A percentile compares a stretch with the other conserved stretches of the same genome.
phyloP scores from a whole-genome alignment of 306 rosid genomes.

The Ormosia semicastrata region DNA sequence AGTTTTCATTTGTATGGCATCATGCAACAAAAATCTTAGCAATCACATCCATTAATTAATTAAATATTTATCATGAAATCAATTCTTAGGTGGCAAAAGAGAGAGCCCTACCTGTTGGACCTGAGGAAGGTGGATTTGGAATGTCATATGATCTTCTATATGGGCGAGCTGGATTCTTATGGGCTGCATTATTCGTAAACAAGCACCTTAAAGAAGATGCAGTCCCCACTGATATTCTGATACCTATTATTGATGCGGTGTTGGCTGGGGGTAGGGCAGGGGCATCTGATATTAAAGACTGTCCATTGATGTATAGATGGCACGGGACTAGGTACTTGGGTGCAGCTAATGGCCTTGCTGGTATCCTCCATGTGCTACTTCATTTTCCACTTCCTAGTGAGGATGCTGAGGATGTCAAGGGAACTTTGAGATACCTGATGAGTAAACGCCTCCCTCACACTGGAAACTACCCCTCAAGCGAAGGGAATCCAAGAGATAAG shows the following conservation, averaged over 20 bases:
- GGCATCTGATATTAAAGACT: conserved; percentile 65
- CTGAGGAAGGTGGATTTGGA: conserved; percentile 97
- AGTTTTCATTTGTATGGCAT: not conserved
- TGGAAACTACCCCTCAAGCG: conserved; percentile 93
- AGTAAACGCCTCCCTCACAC: conserved; percentile 78
- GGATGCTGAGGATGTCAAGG: conserved; percentile 77
- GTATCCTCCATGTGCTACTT: conserved; percentile 74
- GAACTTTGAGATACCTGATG: conserved; percentile 72
- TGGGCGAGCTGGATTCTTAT: conserved; percentile 85
- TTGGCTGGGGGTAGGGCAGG: conserved; percentile 92
- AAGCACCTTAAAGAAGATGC: conserved; percentile 60
- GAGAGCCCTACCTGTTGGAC: conserved; percentile 81
- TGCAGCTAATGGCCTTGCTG: conserved; percentile 88
- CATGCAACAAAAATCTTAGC: not conserved
- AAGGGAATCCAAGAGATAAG: conserved; percentile 83
- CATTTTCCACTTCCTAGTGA: conserved; percentile 68
- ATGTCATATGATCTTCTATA: conserved; percentile 93
- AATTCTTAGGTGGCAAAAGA: conserved; percentile 65
- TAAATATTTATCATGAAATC: not conserved
- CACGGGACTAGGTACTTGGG: conserved; percentile 93
- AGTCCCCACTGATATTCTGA: conserved; percentile 55
- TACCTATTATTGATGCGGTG: conserved; percentile 68
- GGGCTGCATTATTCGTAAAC: conserved; percentile 76
- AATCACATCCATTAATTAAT: not conserved
- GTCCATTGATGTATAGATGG: conserved; percentile 94